Percentiles rank a stretch among this genome's conserved stretches.
phyloP scores from a whole-genome alignment of 306 rosid species.

The Quercus ilex region DNA sequence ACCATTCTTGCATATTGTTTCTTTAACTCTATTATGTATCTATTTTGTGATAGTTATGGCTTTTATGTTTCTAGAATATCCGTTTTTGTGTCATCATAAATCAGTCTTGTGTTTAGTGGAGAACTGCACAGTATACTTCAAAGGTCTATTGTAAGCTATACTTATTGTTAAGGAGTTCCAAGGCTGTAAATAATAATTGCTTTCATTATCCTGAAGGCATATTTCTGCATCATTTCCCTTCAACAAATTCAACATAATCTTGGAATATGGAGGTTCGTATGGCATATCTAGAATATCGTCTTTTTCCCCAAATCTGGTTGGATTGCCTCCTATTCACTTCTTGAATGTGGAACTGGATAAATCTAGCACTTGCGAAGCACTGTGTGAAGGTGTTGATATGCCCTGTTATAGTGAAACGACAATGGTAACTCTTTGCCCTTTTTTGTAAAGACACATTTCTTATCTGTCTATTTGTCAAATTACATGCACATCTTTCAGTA shows the following conservation, averaged over 20 bases:
- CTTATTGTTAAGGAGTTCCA: background rate
- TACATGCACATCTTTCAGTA: background rate
- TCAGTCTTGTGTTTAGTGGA: background rate
- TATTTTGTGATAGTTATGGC: background rate
- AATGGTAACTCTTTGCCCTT: slow-evolving; percentile 28
- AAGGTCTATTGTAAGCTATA: background rate
- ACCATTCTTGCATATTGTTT: background rate
- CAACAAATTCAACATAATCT: slow-evolving; percentile 47
- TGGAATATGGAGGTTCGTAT: slow-evolving; percentile 62
- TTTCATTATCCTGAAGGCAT: slow-evolving; percentile 40
- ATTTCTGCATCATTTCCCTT: slow-evolving; percentile 47
- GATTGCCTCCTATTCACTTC: slow-evolving; percentile 50
- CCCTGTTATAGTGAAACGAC: slow-evolving; percentile 27
- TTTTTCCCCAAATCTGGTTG: slow-evolving; percentile 25
- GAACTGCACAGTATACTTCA: slow-evolving; percentile 3
- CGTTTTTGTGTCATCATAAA: background rate
- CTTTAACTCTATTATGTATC: background rate
- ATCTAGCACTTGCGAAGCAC: slow-evolving; percentile 37
- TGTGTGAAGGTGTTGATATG: slow-evolving; percentile 51
- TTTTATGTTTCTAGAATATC: background rate
- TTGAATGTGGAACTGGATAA: slow-evolving; percentile 45
- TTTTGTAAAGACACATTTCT: background rate
- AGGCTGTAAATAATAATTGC: slow-evolving; percentile 12
- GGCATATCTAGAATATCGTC: slow-evolving; percentile 41
- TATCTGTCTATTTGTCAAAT: background rate